Percentiles rank a stretch among this genome's conserved stretches.
phyloP scores from a whole-genome alignment of 805 yeast genomes.

The Lipomyces yamadae region DNA sequence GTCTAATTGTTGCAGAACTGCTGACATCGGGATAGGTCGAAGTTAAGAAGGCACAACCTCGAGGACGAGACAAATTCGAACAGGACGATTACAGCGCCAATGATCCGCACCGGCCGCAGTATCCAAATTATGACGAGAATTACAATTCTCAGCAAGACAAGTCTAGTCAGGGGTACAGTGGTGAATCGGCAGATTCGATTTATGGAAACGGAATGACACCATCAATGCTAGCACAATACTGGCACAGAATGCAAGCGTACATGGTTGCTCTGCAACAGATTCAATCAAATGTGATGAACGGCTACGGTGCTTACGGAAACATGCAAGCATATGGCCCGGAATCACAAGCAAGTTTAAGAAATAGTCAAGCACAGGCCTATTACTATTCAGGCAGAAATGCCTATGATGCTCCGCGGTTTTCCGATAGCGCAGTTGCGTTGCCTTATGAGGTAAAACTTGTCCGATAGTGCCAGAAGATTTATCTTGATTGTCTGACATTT shows the following conservation, averaged over 20 bases:
- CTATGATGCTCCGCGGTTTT: constrained; percentile 2
- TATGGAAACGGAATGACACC: constrained; percentile 48
- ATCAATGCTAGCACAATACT: constrained; percentile 51
- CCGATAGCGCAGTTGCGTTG: neutral
- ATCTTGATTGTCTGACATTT: neutral
- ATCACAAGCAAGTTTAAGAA: neutral
- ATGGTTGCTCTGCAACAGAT: constrained; percentile 17
- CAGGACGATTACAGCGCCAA: neutral
- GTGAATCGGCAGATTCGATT: constrained; percentile 14
- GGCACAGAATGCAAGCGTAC: constrained; percentile 50
- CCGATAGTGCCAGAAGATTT: neutral
- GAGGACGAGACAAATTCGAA: constrained; percentile 38
- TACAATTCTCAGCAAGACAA: neutral
- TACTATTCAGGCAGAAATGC: no score
- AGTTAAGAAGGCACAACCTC: constrained; percentile 53
- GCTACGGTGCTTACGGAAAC: neutral
- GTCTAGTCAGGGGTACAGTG: constrained; percentile 7
- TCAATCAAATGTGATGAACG: constrained; percentile 11
- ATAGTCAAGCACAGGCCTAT: neutral
- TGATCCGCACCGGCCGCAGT: neutral
- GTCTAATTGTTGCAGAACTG: neutral
- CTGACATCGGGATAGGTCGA: constrained; percentile 40
- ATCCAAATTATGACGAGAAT: constrained; percentile 32
- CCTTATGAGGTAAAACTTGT: neutral
- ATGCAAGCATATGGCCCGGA: neutral